Evolutionary conservation across 164 flowering plant genomes (phyloP), one percentile per base, ranked within the genome.

Genomic region (Umbilicus rupestris): DNA sequence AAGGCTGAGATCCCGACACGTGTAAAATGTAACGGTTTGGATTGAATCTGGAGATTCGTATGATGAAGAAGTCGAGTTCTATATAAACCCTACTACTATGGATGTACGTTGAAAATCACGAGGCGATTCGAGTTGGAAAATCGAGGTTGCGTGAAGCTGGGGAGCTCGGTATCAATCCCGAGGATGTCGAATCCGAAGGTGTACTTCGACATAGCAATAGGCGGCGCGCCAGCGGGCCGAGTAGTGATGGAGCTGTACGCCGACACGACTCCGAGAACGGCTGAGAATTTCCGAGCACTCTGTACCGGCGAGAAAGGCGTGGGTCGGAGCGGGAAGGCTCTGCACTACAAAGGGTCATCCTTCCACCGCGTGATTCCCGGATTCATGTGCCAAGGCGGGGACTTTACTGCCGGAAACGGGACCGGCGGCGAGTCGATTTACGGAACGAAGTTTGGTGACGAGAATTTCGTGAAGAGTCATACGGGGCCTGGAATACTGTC

Each of bases 351-450:
- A 39, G 44, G 42, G n/a, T 35, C 65, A 9, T 30, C 26, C 19
- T 62, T 62, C 42, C 65, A 62, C 39, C 65, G 65, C 14, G 44
- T 62, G 65, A 62, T 62, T 20, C 65, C 65, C 2, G 65, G 65
- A 35, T 62, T 62, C 24, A 33, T 62, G 41, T n/a, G 65, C n/a
- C 42, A 62, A 29, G 65, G 64, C 39, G 64, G 64, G 2, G 39
- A 60, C 64, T 60, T 60, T 26, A 60, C 64, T 19, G 30, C 30
- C 60, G 60, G 60, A 2, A 55, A 55, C 60, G 60, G 60, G 30
- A 55, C 60, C 28, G 64, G 64, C 22, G 64, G 64, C 7, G 64
- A 60, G 35, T 30, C 39, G 39, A 31, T 60, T 26, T 60, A 60
- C 8, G 64, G 64, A 5, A 6, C 19, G 63, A 60, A 60, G 63